Base-by-base conservation (phyloP, 23 red algal genomes). In the Gracilariopsis chorda region DNA sequence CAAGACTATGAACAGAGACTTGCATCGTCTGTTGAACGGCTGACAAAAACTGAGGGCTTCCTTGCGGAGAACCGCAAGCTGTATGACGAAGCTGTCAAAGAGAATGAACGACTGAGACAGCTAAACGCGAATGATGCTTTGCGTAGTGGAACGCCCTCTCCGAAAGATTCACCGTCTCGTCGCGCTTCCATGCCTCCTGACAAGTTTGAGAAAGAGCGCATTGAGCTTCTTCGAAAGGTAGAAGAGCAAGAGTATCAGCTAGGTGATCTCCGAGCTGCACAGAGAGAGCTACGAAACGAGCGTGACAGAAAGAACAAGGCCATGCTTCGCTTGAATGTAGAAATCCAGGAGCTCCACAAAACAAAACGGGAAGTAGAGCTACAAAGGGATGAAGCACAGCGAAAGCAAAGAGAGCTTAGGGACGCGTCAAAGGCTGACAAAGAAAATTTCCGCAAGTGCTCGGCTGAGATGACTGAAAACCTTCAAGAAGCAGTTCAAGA, bases 381-480 rank as follows among this genome's bases (percentile, higher is more conserved):
- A 12, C 88, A 91, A 44, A 73, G 74, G 16, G 77, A 82, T 56
- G 57, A 43, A 47, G 88, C 75, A 4, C 60, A 82, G 33, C 36
- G 16, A 39, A 72, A 82, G 62, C 48, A 52, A 23, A 21, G 61
- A 12, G 39, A 5, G 1, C 21, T 60, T 21, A 72, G 56, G 45
- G 77, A 52, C 32, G 43, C 29, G 13, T 44, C 51, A 42, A 57
- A 21, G 43, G 24, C 33, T 23, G 42, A 73, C 19, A 29, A 51
- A 12, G 49, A 91, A 20, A 91, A 80, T 19, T 82, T 79, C 48
- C 57, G 44, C 37, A 70, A 91, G 60, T 76, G 17, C 39, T 80
- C 52, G 11, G 28, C 33, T 20, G 88, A 80, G 35, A 51, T 91
- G 73, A 82, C 52, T n/a, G 28, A 69, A 34, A 91, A 91, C 44